Evolutionary conservation across 2,329 filamentous ascomycete species (phyloP), one percentile per base, ranked within the genome.

Genomic region (Colletotrichum destructivum): DNA sequence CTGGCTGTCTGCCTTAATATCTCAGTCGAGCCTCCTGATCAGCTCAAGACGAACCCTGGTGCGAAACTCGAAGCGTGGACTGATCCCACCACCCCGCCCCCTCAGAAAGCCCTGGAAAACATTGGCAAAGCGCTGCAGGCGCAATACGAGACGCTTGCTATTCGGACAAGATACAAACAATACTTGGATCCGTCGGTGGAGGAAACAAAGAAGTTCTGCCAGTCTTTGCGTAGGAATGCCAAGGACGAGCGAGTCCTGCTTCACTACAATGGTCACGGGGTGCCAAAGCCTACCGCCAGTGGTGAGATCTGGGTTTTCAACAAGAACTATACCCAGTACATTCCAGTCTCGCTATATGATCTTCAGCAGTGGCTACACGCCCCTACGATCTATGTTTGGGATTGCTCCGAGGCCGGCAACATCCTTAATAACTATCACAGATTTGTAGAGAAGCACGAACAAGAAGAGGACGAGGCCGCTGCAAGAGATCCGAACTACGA

Each of bases 241-340:
- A 98, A 98, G 81, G 95, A 98, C 70, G 96, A 99, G 84, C 89
- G 96, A 61, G 94, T 99, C 2, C 86, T 99, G n/a, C 94, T 99
- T 77, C 96, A 99, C 80, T 99, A 99, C 86, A 99, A 99, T 77
- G 96, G 96, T 18, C 96, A 99, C 81, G 96, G 96, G 57, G 96
- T 99, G 13, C 96, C 96, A 1, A 94, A 98, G 78, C 96, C 96
- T 3, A 99, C 96, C 0, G 91, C 93, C 3, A 98, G 96, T 5
- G 96, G 96, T 16, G 96, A 99, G 81, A 97, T 99, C 23, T 99
- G 96, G 96, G 97, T 98, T 6, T 99, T 99, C 82, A 99, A 99
- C 83, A 96, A 96, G 77, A 98, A 94, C 76, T 99, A 98, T 80
- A 99, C 96, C 0, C 96, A 99, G 82, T 99, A 99, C 80, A 99